Evolutionary conservation across 2,329 filamentous ascomycete genomes (phyloP).

Genomic region (Penicillium janthinellum): DNA sequence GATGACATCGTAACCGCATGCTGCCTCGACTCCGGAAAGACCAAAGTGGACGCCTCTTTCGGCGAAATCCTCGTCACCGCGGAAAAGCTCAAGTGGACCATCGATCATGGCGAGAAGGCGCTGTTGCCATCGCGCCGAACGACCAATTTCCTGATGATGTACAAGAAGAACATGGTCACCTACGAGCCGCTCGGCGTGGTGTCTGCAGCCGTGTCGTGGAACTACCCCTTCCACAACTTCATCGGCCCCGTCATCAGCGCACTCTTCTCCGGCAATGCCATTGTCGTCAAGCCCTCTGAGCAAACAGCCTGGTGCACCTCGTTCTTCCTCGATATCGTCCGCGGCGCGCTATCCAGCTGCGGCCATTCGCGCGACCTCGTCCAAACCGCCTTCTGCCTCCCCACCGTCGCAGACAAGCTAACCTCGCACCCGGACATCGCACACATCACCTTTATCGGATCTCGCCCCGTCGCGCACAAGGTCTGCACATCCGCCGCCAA

Average conservation of each 20-base stretch:
- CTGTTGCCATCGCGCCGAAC: slow-evolving; percentile 71
- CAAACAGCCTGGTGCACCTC: slow-evolving; percentile 89
- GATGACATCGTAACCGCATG: slow-evolving; percentile 82
- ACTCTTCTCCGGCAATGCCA: slow-evolving; percentile 86
- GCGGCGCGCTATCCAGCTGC: slow-evolving; percentile 76
- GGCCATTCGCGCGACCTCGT: slow-evolving; percentile 80
- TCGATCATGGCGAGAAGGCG: slow-evolving; percentile 83
- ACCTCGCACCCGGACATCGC: slow-evolving; percentile 82
- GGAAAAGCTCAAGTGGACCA: slow-evolving; percentile 94
- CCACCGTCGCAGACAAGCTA: slow-evolving; percentile 74
- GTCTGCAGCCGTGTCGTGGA: slow-evolving; percentile 92
- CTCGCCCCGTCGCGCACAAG: slow-evolving; percentile 78
- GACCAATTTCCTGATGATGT: slow-evolving; percentile 90
- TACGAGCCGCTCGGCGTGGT: slow-evolving; percentile 95
- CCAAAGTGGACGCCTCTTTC: slow-evolving; percentile 88
- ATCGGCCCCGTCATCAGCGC: slow-evolving; percentile 87
- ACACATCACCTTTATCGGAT: slow-evolving; percentile 96
- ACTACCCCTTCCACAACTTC: slow-evolving; percentile 95
- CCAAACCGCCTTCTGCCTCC: slow-evolving; percentile 86
- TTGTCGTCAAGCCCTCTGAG: slow-evolving; percentile 92
- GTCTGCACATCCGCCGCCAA: slow-evolving; percentile 86
- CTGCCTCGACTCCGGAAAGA: slow-evolving; percentile 93
- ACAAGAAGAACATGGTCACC: slow-evolving; percentile 86
- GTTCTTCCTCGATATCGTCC: slow-evolving; percentile 79
- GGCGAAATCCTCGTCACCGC: slow-evolving; percentile 92